Base-by-base conservation (phyloP, 2,329 filamentous ascomycete genomes). In the Hirsutella minnesotensis region DNA sequence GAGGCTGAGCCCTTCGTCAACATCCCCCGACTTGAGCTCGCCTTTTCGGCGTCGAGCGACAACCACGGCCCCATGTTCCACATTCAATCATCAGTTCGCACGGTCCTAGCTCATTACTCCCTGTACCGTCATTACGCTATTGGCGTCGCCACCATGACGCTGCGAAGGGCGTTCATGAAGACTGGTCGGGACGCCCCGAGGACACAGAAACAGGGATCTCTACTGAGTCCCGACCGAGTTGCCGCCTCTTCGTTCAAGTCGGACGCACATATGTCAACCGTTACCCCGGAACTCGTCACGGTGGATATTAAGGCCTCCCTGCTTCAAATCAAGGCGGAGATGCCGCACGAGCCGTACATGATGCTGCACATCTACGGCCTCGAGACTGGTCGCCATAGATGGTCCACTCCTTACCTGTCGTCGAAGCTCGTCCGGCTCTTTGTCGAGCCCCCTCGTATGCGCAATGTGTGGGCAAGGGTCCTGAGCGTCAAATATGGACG, bases 91-190 rank as follows among this genome's bases (percentile, higher is more conserved):
- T 77, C 84, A 41, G 74, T 92, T 18, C 83, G 83, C 51, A 86
- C 84, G 5, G 65, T 98, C 2, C 78, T 86, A 47, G 56, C 94
- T 8, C 83, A 94, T 40, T 96, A 96, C 57, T 98, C 94, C 1
- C 73, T 98, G 0, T 95, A 94, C 59, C 82, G 89, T 3, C 89
- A 95, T 57, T 98, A 95, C 56, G 83, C 89, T 1, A 73, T 94
- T 21, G 85, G 87, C 1, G 79, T 96, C 46, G 92, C 90, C 9
- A 67, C 75, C 20, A 81, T 80, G 56, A 86, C 94, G 3, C 61
- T 98, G 20, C 73, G 73, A 42, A 79, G 79, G 54, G 82, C 83
- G 0, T 85, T 89, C 49, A 61, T 77, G 59, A 69, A 65, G 45
- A 72, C 73, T 1, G 63, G 65, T 31, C 63, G 61, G 21, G 70